Conservation (phyloP, 805 yeast genomes). For the Metschnikowia noctiluminum region DNA sequence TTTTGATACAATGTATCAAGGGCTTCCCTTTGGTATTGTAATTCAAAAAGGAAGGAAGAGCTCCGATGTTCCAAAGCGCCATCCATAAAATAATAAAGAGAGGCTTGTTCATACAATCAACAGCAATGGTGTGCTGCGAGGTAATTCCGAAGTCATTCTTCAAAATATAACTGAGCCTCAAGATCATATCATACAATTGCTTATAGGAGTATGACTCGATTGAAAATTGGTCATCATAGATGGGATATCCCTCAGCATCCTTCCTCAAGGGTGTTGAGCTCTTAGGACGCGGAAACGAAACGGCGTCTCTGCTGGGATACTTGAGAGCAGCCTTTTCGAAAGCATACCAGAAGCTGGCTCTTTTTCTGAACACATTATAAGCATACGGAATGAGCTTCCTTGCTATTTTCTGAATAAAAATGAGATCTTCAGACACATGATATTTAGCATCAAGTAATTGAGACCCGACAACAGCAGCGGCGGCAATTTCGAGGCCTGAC, state of each 20-base stretch:
- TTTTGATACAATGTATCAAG: slow-evolving; percentile 72
- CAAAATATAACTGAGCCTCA: slow-evolving; percentile 64
- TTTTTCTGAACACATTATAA: slow-evolving; percentile 32
- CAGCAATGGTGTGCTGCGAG: slow-evolving; percentile 64
- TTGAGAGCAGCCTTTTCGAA: slow-evolving; percentile 55
- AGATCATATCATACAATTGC: slow-evolving; percentile 63
- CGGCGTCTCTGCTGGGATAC: slow-evolving; percentile 52
- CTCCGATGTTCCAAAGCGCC: slow-evolving; percentile 89
- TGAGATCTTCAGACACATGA: slow-evolving; percentile 50
- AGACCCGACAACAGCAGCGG: slow-evolving; percentile 43
- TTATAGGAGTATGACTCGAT: slow-evolving; percentile 65
- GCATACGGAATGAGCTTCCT: slow-evolving; percentile 46
- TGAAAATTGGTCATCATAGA: slow-evolving; percentile 52
- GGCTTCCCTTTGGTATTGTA: slow-evolving; percentile 73
- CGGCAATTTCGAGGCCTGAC: slow-evolving; percentile 38
- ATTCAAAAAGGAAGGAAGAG: slow-evolving; percentile 82
- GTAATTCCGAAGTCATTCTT: slow-evolving; percentile 60
- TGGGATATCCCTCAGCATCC: slow-evolving; percentile 35
- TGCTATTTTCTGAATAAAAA: slow-evolving; percentile 46
- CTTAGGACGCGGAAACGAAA: slow-evolving; percentile 57
- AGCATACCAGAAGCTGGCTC: slow-evolving; percentile 65
- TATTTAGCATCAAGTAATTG: slow-evolving; percentile 47
- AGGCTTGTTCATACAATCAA: slow-evolving; percentile 81
- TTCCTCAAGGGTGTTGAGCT: slow-evolving; percentile 20
- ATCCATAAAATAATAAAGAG: slow-evolving; percentile 77